Evolutionary conservation across 2,329 filamentous ascomycete genomes (phyloP).

Genomic region (Orbilia brochopaga): DNA sequence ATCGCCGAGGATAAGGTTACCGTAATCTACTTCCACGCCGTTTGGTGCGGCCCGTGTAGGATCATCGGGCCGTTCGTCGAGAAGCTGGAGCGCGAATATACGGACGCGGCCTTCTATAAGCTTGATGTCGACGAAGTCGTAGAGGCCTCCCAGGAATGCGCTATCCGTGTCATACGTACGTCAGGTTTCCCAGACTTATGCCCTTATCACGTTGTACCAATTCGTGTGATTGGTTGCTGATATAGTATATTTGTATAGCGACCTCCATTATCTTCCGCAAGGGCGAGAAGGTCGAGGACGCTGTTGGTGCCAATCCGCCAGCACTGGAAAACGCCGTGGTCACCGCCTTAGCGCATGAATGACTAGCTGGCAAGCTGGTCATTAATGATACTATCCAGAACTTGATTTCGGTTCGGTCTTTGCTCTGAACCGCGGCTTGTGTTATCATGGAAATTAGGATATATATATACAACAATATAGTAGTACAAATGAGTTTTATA

Average conservation of each 20-base stretch:
- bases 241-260: constrained; percentile 21
- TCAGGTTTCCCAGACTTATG: constrained; percentile 2
- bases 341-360: constrained; percentile 3
- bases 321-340: constrained; percentile 64
- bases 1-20: constrained; percentile 67
- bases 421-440: too few species aligned
- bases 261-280: constrained; percentile 79
- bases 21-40: constrained; percentile 84
- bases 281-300: constrained; percentile 72
- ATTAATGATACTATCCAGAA: too few species aligned
- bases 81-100: constrained; percentile 68
- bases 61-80: constrained; percentile 77
- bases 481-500: too few species aligned
- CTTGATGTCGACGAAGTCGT: constrained; percentile 85
- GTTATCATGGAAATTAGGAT: too few species aligned
- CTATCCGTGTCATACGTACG: constrained; percentile 89
- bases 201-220: neutral
- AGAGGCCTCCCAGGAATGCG: constrained; percentile 76
- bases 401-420: too few species aligned
- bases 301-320: constrained; percentile 80
- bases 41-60: constrained; percentile 96
- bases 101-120: constrained; percentile 77
- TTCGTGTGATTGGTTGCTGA: neutral
- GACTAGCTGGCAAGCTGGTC: constrained; percentile 40
- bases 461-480: too few species aligned